phyloP scores from a whole-genome alignment of 2,329 filamentous ascomycete species.

The Acephala macrosclerotiorum region DNA sequence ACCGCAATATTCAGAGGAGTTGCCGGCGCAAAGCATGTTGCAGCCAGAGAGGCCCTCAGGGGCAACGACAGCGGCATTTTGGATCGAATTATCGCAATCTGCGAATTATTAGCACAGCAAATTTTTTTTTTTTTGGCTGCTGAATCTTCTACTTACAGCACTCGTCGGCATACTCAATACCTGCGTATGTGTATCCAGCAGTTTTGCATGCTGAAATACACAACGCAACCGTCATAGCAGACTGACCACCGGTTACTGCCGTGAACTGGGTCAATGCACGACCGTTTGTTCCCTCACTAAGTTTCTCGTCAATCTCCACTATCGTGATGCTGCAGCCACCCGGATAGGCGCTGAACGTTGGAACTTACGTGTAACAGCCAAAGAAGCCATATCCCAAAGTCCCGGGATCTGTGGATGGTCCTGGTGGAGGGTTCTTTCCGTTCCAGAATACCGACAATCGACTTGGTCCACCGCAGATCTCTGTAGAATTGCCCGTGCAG shows the following conservation, averaged over 20 bases:
- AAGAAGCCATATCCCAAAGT: constrained; percentile 28
- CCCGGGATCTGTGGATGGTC: constrained; percentile 34
- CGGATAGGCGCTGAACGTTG: not conserved
- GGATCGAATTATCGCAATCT: constrained; percentile 28
- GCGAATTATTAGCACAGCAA: not conserved
- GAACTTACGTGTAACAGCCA: constrained; percentile 39
- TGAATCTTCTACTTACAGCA: constrained; percentile 45
- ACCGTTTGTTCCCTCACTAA: constrained; percentile 32
- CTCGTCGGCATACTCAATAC: constrained; percentile 53
- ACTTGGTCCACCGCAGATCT: constrained; percentile 44
- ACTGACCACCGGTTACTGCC: constrained; percentile 22
- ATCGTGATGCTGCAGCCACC: constrained; percentile 7
- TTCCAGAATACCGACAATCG: constrained; percentile 42
- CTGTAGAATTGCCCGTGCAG: constrained; percentile 27
- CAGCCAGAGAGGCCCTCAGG: constrained; percentile 31
- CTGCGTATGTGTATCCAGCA: constrained; percentile 50
- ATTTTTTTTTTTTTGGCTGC: not conserved
- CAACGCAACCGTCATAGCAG: constrained; percentile 31
- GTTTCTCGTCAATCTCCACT: constrained; percentile 9
- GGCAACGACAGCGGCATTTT: constrained; percentile 19
- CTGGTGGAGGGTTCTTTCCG: constrained; percentile 28
- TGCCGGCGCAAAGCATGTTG: constrained; percentile 35
- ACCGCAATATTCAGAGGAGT: constrained; percentile 36
- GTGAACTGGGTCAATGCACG: constrained; percentile 28
- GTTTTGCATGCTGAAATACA: constrained; percentile 36